Evolutionary conservation across 176 grass and related monocot species (phyloP).

Genomic region (Hsuehochloa calcarea): DNA sequence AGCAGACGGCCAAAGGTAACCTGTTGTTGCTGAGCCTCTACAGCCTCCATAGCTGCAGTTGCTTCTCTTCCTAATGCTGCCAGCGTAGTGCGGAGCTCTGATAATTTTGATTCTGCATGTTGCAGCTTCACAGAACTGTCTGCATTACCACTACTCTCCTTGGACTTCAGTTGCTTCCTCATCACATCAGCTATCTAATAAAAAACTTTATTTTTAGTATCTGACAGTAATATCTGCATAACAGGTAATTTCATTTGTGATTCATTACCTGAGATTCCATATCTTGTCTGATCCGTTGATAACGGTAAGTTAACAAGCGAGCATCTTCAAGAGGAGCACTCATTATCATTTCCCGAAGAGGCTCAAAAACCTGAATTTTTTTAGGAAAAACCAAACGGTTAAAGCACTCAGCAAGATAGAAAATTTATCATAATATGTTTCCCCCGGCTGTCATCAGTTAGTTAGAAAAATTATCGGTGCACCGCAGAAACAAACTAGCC

Average conservation of each 20-base stretch:
- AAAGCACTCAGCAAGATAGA: neutral
- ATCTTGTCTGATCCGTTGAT: conserved; percentile 96
- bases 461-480: neutral
- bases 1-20: conserved; percentile 78
- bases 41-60: conserved; percentile 90
- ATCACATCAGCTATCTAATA: conserved; percentile 97
- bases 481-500: neutral
- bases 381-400: neutral
- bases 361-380: conserved; percentile 74
- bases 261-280: conserved; percentile 87
- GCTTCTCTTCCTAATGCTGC: conserved; percentile 89
- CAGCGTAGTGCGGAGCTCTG: conserved; percentile 68
- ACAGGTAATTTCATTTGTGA: neutral
- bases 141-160: conserved; percentile 60
- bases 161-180: conserved; percentile 90
- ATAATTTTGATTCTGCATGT: conserved; percentile 97
- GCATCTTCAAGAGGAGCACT: conserved; percentile 97
- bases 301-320: conserved; percentile 85
- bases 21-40: conserved; percentile 85
- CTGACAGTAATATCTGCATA: neutral
- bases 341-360: conserved; percentile 92
- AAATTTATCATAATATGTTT: neutral
- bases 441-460: neutral
- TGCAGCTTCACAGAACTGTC: conserved; percentile 80
- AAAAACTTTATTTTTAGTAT: conserved; percentile 38